These are phyloP conservation scores for Sonneratia caseolaris DNA, from an alignment of 345 rosid species.

Conservation along the genomic window DNA sequence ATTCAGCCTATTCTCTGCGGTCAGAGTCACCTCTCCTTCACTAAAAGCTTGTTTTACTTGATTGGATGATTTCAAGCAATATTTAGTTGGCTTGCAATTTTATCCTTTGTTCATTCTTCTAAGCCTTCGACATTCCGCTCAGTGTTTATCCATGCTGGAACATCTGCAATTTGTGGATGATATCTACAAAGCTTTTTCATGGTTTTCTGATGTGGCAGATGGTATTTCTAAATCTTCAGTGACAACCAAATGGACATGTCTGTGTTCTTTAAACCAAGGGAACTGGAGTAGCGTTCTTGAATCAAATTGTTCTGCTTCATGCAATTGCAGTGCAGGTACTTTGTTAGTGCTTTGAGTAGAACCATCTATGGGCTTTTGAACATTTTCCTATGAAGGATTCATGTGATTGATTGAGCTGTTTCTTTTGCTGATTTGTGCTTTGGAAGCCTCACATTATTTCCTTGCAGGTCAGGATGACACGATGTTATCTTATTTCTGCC, in stretches of 20 bases:
- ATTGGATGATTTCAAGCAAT: neutral
- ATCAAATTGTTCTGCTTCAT: constrained; percentile 70
- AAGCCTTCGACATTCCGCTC: neutral
- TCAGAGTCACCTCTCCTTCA: constrained; percentile 24
- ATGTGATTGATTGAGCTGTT: no score
- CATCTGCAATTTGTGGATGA: neutral
- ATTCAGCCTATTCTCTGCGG: constrained; percentile 59
- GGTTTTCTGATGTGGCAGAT: constrained; percentile 25
- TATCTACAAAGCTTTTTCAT: neutral
- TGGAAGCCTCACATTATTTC: neutral
- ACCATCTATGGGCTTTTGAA: neutral
- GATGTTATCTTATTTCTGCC: neutral
- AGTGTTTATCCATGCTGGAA: neutral
- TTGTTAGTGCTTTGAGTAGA: neutral
- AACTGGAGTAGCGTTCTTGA: constrained; percentile 33
- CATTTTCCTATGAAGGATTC: neutral
- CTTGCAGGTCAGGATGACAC: neutral
- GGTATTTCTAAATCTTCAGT: constrained; percentile 36
- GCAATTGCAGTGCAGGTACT: constrained; percentile 74
- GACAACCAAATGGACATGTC: constrained; percentile 55
- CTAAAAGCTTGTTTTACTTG: neutral
- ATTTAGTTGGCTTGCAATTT: neutral
- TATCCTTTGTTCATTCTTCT: neutral
- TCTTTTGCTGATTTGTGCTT: neutral
- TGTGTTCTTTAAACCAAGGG: constrained; percentile 38